Evolutionary conservation across 352 stramenopile genomes (phyloP).

Genomic region (Globisporangium solare): DNA sequence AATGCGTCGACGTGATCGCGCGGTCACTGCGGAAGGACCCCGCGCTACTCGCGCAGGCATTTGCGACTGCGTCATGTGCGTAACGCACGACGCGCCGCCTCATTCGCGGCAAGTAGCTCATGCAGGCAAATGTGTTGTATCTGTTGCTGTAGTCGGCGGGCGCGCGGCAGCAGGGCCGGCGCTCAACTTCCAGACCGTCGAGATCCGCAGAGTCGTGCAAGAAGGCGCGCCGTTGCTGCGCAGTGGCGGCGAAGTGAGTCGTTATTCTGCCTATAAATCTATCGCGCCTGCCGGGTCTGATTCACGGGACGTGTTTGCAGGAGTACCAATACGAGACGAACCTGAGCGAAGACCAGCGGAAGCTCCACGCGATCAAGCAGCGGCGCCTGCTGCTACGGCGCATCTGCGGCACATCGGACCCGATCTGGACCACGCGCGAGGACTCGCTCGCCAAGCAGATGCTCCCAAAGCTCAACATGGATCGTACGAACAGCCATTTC

Average conservation of each 20-base stretch:
- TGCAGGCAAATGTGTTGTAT: not conserved
- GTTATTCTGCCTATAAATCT: not conserved
- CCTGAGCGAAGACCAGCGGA: conserved; percentile 47
- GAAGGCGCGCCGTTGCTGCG: conserved; percentile 64
- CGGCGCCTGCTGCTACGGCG: conserved; percentile 63
- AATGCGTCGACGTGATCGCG: conserved; percentile 56
- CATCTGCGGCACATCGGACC: conserved; percentile 38
- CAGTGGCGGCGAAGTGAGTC: conserved; percentile 66
- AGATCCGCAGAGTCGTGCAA: conserved; percentile 48
- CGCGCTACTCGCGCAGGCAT: conserved; percentile 23
- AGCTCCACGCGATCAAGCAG: conserved; percentile 48
- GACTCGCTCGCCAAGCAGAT: conserved; percentile 59
- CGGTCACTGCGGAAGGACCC: conserved; percentile 26
- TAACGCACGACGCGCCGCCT: not conserved
- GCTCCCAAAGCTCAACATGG: conserved; percentile 56
- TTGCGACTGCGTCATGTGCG: conserved; percentile 45
- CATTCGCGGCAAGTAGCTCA: not conserved
- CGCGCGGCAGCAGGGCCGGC: conserved; percentile 28
- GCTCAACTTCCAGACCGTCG: conserved; percentile 52
- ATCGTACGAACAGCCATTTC: conserved; percentile 32
- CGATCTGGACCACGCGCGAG: conserved; percentile 63
- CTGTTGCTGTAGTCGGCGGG: conserved; percentile 33
- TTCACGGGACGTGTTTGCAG: conserved; percentile 15
- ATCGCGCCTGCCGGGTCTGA: too few relatives aligned
- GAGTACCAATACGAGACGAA: conserved; percentile 75